Evolutionary conservation across 306 rosid species (phyloP).

Genomic region (Abrus pulchellus): DNA sequence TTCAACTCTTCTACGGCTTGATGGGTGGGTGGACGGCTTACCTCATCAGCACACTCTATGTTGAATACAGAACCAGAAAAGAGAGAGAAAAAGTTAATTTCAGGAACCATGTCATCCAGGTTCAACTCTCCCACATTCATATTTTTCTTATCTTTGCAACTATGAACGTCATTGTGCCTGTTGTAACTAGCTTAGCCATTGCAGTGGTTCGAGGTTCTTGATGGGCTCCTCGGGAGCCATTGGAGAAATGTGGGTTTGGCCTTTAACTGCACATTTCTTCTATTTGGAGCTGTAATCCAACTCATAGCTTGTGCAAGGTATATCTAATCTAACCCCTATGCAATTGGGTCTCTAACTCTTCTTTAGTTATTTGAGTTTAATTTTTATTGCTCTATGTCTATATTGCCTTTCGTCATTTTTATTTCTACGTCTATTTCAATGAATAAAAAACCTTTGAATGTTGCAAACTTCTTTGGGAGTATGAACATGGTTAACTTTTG

Average conservation of each 20-base stretch:
- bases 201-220: constrained; percentile 95
- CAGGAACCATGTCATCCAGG: constrained; percentile 95
- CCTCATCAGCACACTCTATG: constrained; percentile 77
- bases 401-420: neutral
- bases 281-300: constrained; percentile 91
- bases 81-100: constrained; percentile 84
- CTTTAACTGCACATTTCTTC: constrained; percentile 88
- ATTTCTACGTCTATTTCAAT: neutral
- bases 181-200: neutral
- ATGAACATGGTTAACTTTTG: neutral
- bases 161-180: neutral
- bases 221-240: constrained; percentile 85
- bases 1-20: constrained; percentile 80
- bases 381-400: neutral
- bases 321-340: neutral
- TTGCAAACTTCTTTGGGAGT: neutral
- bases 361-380: neutral
- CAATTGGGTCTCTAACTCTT: neutral
- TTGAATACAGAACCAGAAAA: constrained; percentile 86
- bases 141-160: neutral
- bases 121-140: neutral
- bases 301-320: constrained; percentile 93
- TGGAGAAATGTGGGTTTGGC: constrained; percentile 97
- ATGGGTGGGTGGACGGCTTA: constrained; percentile 92
- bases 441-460: too few relatives aligned